These are phyloP conservation scores for Metschnikowia cerradonensis DNA, from an alignment of 805 yeast species.

Conservation along the genomic window DNA sequence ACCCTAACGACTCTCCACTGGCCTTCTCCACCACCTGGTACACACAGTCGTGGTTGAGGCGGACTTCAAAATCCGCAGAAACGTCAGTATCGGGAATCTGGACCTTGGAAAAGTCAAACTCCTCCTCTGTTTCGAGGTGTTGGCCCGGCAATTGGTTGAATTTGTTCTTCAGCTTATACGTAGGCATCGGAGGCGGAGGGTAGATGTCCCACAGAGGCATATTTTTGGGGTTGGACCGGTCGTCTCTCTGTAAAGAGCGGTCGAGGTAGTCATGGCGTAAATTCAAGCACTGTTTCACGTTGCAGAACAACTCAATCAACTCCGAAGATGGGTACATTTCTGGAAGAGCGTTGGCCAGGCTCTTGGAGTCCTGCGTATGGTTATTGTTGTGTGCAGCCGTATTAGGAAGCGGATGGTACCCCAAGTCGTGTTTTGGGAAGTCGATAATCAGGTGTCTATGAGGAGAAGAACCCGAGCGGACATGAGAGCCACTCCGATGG, in stretches of 20 bases:
- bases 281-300: conserved; percentile 63
- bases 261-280: conserved; percentile 73
- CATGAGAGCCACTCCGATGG: too few species aligned
- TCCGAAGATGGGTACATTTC: conserved; percentile 66
- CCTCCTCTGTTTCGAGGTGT: conserved; percentile 41
- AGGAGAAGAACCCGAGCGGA: conserved; percentile 17
- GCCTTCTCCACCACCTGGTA: conserved; percentile 52
- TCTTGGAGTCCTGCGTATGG: conserved; percentile 13
- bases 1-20: conserved; percentile 37
- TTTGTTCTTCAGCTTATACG: conserved; percentile 57
- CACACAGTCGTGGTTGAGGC: conserved; percentile 60
- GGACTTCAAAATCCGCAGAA: conserved; percentile 38
- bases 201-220: conserved; percentile 67
- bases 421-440: conserved; percentile 23
- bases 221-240: conserved; percentile 82
- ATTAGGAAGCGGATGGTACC: conserved; percentile 20
- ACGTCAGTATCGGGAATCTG: conserved; percentile 46
- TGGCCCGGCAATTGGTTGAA: conserved; percentile 43
- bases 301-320: conserved; percentile 56
- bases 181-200: conserved; percentile 92
- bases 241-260: conserved; percentile 62
- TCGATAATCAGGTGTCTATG: conserved; percentile 39
- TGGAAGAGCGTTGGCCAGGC: conserved; percentile 25
- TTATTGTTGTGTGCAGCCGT: conserved; percentile 18
- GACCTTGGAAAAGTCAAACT: conserved; percentile 57